A percentile compares a stretch with the other conserved stretches of the same genome.
These are phyloP conservation scores for Rutstroemia sp. DNA, from an alignment of 2,329 filamentous ascomycete genomes.

Conservation along the genomic window DNA sequence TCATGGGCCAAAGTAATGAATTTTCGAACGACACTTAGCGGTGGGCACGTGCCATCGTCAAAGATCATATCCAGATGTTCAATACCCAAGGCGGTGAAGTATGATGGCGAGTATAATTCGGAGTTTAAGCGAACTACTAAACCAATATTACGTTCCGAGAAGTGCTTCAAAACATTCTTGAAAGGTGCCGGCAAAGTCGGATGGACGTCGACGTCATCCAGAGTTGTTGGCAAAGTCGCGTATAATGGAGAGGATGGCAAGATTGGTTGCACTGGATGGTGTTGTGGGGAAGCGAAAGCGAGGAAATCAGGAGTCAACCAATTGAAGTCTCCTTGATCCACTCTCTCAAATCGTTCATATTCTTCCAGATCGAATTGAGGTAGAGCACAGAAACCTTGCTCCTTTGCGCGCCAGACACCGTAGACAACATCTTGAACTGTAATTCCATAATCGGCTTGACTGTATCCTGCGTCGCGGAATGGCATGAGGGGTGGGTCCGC, in stretches of 20 bases:
- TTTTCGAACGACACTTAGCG: conserved; percentile 79
- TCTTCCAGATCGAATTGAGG: conserved; percentile 95
- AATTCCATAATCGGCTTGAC: conserved; percentile 92
- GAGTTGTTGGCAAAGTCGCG: conserved; percentile 63
- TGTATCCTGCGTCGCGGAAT: conserved; percentile 96
- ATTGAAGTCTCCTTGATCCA: conserved; percentile 99
- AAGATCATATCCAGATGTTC: conserved; percentile 99
- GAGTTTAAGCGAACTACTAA: conserved; percentile 94
- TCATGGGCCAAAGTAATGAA: conserved; percentile 94
- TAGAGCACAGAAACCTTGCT: conserved; percentile 83
- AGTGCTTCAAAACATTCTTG: conserved; percentile 92
- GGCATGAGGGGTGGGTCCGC: conserved; percentile 97
- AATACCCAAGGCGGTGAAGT: conserved; percentile 92
- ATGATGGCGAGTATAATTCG: conserved; percentile 91
- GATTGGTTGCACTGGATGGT: conserved; percentile 67
- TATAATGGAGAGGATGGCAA: conserved; percentile 66
- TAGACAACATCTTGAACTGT: conserved; percentile 97
- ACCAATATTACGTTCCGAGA: conserved; percentile 79
- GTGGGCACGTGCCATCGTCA: conserved; percentile 93
- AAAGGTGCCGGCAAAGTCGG: conserved; percentile 75
- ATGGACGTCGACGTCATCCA: conserved; percentile 63
- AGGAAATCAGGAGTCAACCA: conserved; percentile 95
- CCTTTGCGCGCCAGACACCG: conserved; percentile 97
- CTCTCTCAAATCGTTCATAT: conserved; percentile 92
- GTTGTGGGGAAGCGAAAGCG: conserved; percentile 91